Conservation (phyloP, 768 basidiomycete species). For the Termitomyces sp. region DNA sequence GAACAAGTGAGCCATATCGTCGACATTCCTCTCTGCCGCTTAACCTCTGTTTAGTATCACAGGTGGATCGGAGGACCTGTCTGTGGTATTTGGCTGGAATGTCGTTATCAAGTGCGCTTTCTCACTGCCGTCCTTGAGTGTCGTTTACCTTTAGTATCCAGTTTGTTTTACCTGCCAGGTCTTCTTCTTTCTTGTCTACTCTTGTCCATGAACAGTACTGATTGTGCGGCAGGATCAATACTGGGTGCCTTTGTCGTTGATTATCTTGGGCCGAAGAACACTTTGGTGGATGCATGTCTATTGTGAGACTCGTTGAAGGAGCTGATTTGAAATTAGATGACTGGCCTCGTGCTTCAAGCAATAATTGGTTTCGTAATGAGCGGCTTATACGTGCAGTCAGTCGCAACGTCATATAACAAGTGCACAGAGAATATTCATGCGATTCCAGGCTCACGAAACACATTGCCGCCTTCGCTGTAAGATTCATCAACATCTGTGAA, state of each 20-base stretch:
- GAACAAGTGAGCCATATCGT: slow-evolving; percentile 37
- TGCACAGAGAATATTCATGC: background rate
- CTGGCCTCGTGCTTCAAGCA: slow-evolving; percentile 63
- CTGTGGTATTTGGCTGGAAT: slow-evolving; percentile 77
- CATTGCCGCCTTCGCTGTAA: slow-evolving; percentile 69
- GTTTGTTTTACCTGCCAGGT: slow-evolving; percentile 37
- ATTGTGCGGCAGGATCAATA: slow-evolving; percentile 53
- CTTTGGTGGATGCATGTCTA: slow-evolving; percentile 43
- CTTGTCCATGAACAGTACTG: background rate
- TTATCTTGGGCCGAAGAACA: slow-evolving; percentile 66
- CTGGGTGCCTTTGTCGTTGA: slow-evolving; percentile 78
- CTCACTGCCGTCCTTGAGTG: background rate
- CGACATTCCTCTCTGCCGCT: background rate
- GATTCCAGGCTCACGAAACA: slow-evolving; percentile 45
- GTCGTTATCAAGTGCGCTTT: slow-evolving; percentile 70
- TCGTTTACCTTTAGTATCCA: slow-evolving; percentile 2
- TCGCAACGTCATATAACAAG: background rate
- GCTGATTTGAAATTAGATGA: slow-evolving; percentile 38
- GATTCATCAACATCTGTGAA: slow-evolving; percentile 12
- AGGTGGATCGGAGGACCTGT: slow-evolving; percentile 44
- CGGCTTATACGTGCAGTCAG: slow-evolving; percentile 58
- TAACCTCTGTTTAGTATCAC: slow-evolving; percentile 42
- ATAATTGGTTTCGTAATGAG: slow-evolving; percentile 86
- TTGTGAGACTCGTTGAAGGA: background rate
- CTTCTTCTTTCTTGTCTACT: background rate